Percentiles rank a stretch among this genome's conserved stretches.
phyloP scores from a whole-genome alignment of 2,329 filamentous ascomycete species.

The Trichoderma asperellum region DNA sequence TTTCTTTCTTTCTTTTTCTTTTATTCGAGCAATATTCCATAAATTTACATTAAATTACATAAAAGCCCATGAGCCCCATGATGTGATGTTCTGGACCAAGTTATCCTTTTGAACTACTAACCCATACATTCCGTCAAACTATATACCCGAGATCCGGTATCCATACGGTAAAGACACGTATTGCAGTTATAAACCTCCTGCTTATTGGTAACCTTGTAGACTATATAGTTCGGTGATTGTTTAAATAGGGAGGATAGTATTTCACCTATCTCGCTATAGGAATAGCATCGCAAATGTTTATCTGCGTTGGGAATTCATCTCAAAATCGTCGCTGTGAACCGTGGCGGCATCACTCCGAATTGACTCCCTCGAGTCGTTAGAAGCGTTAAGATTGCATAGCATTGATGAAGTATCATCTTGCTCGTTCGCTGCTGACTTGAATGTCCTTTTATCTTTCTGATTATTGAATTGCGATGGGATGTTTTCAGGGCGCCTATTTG shows the following conservation, averaged over 20 bases:
- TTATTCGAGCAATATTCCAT: not conserved
- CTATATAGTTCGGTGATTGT: not conserved
- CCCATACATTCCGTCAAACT: not conserved
- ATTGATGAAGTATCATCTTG: slow-evolving; percentile 7
- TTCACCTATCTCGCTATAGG: not conserved
- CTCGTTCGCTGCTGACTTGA: not conserved
- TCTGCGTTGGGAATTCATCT: slow-evolving; percentile 24
- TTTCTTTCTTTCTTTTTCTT: not conserved
- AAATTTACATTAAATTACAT: not conserved
- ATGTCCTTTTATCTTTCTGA: not conserved
- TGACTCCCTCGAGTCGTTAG: slow-evolving; percentile 32
- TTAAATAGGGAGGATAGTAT: too few relatives aligned
- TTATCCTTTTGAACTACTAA: not conserved
- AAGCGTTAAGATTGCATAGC: not conserved
- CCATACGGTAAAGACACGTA: not conserved
- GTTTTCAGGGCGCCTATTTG: not conserved
- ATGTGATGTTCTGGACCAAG: not conserved
- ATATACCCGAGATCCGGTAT: not conserved
- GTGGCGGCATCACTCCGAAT: slow-evolving; percentile 41
- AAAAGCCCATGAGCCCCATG: not conserved
- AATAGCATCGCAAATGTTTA: not conserved
- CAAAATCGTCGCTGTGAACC: slow-evolving; percentile 45
- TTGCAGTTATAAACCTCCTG: not conserved
- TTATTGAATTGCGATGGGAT: not conserved
- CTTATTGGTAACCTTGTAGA: not conserved